Evolutionary conservation across 1,284 basidiomycete species (phyloP).

Genomic region (Microstroma glucosiphilum): DNA sequence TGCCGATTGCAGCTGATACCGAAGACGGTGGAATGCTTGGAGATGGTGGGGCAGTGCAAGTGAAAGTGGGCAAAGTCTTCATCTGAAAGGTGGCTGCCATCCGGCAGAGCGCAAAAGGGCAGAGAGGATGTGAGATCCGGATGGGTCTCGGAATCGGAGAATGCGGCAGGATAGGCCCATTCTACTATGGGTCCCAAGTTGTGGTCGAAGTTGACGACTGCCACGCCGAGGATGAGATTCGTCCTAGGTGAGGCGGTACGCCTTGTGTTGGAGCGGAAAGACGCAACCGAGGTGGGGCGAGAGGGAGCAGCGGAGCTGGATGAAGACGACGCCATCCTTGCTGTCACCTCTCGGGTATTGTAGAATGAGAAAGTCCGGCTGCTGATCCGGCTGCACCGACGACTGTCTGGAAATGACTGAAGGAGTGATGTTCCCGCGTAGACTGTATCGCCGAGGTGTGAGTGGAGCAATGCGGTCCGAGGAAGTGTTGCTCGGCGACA

Average conservation of each 20-base stretch:
- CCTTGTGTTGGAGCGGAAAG: background rate
- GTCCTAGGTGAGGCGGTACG: slow-evolving; percentile 5
- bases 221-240: slow-evolving; percentile 41
- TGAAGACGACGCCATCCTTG: background rate
- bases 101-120: slow-evolving; percentile 94
- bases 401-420: too few species aligned
- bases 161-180: slow-evolving; percentile 30
- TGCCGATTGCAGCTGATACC: slow-evolving; percentile 70
- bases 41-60: slow-evolving; percentile 53
- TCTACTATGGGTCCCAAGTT: slow-evolving; percentile 48
- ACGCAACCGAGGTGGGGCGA: background rate
- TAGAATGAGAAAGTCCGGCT: too few species aligned
- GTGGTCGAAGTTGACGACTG: slow-evolving; percentile 49
- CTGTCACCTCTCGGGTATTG: background rate
- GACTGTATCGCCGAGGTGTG: too few species aligned
- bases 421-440: too few species aligned
- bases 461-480: too few species aligned
- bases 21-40: slow-evolving; percentile 24
- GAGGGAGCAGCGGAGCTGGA: slow-evolving; percentile 4
- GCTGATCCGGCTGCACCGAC: too few species aligned
- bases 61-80: slow-evolving; percentile 99
- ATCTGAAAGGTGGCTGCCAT: slow-evolving; percentile 85
- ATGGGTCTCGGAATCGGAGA: background rate
- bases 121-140: slow-evolving; percentile 55
- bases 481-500: too few species aligned